A percentile compares a stretch with the other conserved stretches of the same genome.
Evolutionary conservation across 2,329 filamentous ascomycete genomes (phyloP).

Genomic region (Chaetomium globosum): DNA sequence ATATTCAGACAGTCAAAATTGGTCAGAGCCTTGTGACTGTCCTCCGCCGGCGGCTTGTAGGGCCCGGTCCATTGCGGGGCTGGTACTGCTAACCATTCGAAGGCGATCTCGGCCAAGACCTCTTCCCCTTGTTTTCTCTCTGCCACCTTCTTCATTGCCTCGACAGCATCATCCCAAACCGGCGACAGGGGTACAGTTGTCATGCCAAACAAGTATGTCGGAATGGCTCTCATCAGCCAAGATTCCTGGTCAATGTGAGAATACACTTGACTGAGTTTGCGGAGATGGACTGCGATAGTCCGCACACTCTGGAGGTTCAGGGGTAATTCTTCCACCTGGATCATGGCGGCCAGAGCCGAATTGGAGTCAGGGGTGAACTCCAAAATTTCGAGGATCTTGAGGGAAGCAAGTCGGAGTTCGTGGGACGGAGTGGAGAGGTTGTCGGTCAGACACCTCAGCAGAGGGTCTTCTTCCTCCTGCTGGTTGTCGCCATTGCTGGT

Average conservation of each 20-base stretch:
- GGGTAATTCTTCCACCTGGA: constrained; percentile 77
- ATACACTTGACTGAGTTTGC: constrained; percentile 72
- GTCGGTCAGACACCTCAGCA: constrained; percentile 66
- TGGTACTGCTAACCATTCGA: constrained; percentile 71
- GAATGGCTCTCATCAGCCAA: constrained; percentile 72
- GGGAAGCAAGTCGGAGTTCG: constrained; percentile 69
- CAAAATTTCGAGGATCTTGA: constrained; percentile 71
- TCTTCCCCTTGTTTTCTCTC: constrained; percentile 72
- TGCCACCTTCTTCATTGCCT: constrained; percentile 73
- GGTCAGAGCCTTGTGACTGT: constrained; percentile 53
- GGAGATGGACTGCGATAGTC: constrained; percentile 80
- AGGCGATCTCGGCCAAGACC: constrained; percentile 69
- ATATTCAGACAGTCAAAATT: constrained; percentile 87
- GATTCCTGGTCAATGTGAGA: constrained; percentile 58
- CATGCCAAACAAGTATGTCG: constrained; percentile 84
- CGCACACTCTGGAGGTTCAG: constrained; percentile 76
- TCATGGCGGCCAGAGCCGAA: constrained; percentile 63
- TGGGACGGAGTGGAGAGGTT: constrained; percentile 79
- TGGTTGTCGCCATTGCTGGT: constrained; percentile 45
- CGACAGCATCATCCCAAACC: constrained; percentile 81
- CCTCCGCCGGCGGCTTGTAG: constrained; percentile 40
- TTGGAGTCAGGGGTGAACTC: constrained; percentile 53
- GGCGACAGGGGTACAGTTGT: constrained; percentile 83
- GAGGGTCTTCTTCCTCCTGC: constrained; percentile 60
- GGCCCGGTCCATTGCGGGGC: constrained; percentile 58